Base-by-base conservation (phyloP, 352 stramenopile species). In the Albugo candida region DNA sequence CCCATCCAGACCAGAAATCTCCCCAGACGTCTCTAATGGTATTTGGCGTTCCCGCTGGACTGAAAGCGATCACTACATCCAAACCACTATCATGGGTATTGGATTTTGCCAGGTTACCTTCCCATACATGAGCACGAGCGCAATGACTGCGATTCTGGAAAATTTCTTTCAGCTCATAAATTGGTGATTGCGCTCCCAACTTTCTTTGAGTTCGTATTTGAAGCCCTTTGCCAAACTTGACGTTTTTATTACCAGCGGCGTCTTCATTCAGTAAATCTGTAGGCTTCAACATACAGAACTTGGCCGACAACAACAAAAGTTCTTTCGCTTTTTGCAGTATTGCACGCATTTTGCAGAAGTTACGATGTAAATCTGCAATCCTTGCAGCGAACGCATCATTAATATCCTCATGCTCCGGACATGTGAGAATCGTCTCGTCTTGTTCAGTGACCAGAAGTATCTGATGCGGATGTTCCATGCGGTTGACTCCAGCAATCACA, bases 251-350 rank as follows among this genome's bases (percentile, higher is more conserved):
- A 43, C 77, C 77, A 2, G 83, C 55, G 1, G 77, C 77, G 51
- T 91, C 77, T 58, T 83, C 74, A 47, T 87, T 89, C 37, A 91
- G 65, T n/a, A 84, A 44, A 14, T 91, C 77, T 21, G 74, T 81
- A 38, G 85, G 74, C 47, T 87, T 91, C 17, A 86, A 69, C 77
- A 91, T 91, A 12, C 72, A 81, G 31, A 91, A 91, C 48, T 91
- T 91, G 48, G 77, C 77, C 46, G 77, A 83, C 13, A 91, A 59
- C 35, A 91, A 55, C 41, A 91, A 42, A 11, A 91, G 49, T 47
- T 81, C 60, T 55, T 91, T 91, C 20, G 68, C 68, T 41, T 75
- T 76, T n/a, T 69, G 59, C 41, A 91, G 41, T 54, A 91, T 87
- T 51, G 81, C 62, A 20, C 71, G 72, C 47, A 68, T 80, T 45